A percentile compares a stretch with the other conserved stretches of the same genome.
phyloP scores from a whole-genome alignment of 2,329 filamentous ascomycete genomes.

The Alternaria sp. region DNA sequence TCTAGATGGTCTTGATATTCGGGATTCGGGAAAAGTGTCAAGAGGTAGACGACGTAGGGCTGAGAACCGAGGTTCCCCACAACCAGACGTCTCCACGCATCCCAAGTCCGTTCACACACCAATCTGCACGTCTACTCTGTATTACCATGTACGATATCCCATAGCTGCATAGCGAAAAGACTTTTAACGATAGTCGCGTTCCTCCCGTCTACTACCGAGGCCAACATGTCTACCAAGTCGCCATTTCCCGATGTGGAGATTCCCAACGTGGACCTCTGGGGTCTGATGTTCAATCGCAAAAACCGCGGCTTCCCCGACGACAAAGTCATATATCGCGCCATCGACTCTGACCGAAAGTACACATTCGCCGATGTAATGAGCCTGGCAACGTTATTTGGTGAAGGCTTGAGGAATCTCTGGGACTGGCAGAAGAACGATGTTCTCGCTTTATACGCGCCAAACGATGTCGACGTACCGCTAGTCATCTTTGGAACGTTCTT shows the following conservation, averaged over 20 bases:
- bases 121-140: neutral
- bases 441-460: conserved; percentile 81
- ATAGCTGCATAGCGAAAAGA: neutral
- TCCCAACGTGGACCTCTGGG: conserved; percentile 35
- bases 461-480: conserved; percentile 80
- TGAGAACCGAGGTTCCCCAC: conserved; percentile 17
- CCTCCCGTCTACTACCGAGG: neutral
- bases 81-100: neutral
- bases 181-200: neutral
- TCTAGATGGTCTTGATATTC: neutral
- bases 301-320: conserved; percentile 33
- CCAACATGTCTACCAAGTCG: conserved; percentile 33
- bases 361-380: conserved; percentile 72
- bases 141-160: neutral
- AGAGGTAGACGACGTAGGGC: conserved; percentile 2
- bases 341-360: conserved; percentile 57
- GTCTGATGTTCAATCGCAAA: conserved; percentile 35
- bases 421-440: conserved; percentile 84
- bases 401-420: conserved; percentile 75
- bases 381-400: conserved; percentile 75
- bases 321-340: conserved; percentile 38
- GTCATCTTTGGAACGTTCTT: conserved; percentile 80
- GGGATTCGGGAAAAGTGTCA: neutral
- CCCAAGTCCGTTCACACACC: neutral
- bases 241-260: conserved; percentile 37